Evolutionary conservation across 1,284 basidiomycete genomes (phyloP).

Genomic region (Phaffia rhodozyma): DNA sequence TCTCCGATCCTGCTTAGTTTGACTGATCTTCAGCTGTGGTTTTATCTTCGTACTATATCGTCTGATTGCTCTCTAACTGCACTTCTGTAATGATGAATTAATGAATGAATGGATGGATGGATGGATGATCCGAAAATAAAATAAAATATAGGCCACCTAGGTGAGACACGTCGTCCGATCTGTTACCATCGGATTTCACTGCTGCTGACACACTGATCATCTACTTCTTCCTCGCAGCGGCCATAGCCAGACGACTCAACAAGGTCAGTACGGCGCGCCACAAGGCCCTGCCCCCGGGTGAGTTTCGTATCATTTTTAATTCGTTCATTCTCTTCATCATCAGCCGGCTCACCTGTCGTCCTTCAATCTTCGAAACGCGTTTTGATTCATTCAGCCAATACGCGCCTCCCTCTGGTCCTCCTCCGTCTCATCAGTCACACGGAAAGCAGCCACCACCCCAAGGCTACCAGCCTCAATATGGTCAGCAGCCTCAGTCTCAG

Average conservation of each 20-base stretch:
- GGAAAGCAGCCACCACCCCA: background rate
- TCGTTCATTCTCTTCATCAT: background rate
- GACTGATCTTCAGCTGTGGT: background rate
- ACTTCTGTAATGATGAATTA: background rate
- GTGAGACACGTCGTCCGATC: too few relatives aligned
- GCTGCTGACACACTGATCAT: too few relatives aligned
- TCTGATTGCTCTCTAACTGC: slow-evolving; percentile 2
- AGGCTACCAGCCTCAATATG: slow-evolving; percentile 5
- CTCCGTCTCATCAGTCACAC: background rate
- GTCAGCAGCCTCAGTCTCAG: slow-evolving; percentile 12
- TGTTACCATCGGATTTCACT: too few relatives aligned
- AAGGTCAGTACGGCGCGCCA: background rate
- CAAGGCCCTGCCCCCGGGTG: background rate
- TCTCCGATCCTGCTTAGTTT: background rate
- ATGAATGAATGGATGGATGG: too few relatives aligned
- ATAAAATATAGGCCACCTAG: too few relatives aligned
- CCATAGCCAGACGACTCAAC: background rate
- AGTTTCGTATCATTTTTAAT: background rate
- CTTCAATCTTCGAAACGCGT: background rate
- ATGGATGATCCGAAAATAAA: too few relatives aligned
- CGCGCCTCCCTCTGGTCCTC: background rate
- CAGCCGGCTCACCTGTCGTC: background rate
- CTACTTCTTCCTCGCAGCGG: too few relatives aligned
- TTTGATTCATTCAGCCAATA: background rate
- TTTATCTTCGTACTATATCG: background rate